Evolutionary conservation across 805 yeast genomes (phyloP), one percentile per base, ranked within the genome.

Genomic region (Hanseniaspora vineae): DNA sequence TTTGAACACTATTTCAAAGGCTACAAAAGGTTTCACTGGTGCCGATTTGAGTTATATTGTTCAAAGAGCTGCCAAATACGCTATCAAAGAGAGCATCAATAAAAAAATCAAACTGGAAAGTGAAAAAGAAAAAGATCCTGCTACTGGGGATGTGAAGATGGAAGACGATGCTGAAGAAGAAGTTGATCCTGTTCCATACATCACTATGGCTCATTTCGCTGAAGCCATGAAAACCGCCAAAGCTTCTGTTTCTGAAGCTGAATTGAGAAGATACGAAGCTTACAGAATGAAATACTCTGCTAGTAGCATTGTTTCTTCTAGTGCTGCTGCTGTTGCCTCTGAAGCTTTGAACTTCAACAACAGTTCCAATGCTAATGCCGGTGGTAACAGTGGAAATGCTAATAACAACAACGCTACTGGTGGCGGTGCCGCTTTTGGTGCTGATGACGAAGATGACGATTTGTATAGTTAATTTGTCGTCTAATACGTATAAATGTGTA

Each of bases 161-260:
- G 66, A 61, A 40, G 69, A 23, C 29, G 29, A 63, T 37, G 70
- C 57, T 42, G 86, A 76, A 51, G 86, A 78, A 66, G 85, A 78
- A 58, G 88, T 80, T 62, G 98, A 92, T 65, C 87, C 95, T 31
- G 99, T 92, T 56, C 98, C 99, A 60, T 92, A 68, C 66, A 90
- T 92, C 60, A 85, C 96, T 31, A 84, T 83, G 63, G 82, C 81
- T 46, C 99, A 92, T 66, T 88, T 92, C 59, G 96, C 92, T 69
- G 97, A 92, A 73, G 99, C 99, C 44, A 92, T 92, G 99, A 89
- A 90, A 80, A 88, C 97, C 1, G 99, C 98, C 47, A 84, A 88
- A 69, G 84, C 97, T 60, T 89, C 97, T 49, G 99, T 92, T 44
- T 81, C 94, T 39, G 97, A 94, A 62, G 85, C 96, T 37, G 98